Percentiles rank a stretch among this genome's conserved stretches.
Conservation (phyloP, 1,284 basidiomycete species). For the Laetiporus sulphureus region DNA sequence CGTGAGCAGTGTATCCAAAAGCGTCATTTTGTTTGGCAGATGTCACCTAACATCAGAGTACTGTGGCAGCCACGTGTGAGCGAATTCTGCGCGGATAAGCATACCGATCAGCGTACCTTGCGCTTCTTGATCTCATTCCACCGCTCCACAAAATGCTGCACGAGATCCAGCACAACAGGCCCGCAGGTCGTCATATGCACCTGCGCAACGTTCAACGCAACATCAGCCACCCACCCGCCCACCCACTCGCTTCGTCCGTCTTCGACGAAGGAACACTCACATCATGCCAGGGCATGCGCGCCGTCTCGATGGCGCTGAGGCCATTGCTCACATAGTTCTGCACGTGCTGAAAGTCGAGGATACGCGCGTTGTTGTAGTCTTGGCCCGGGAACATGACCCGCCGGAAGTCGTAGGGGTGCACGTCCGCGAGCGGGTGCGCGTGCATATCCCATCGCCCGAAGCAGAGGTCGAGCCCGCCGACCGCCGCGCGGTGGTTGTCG, state of each 20-base stretch:
- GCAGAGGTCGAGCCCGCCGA: slow-evolving; percentile 88
- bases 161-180: slow-evolving; percentile 79
- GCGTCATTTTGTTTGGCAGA: no score
- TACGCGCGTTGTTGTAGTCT: slow-evolving; percentile 86
- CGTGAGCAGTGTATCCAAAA: no score
- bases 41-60: no score
- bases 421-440: slow-evolving; percentile 82
- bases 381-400: slow-evolving; percentile 88
- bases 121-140: slow-evolving; percentile 84
- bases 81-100: no score
- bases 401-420: slow-evolving; percentile 79
- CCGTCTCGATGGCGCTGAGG: slow-evolving; percentile 63
- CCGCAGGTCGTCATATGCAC: slow-evolving; percentile 85
- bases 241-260: no score
- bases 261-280: no score
- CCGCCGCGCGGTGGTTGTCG: slow-evolving; percentile 77
- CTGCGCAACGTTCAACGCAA: no score
- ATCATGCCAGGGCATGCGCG: slow-evolving; percentile 89
- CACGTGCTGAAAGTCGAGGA: slow-evolving; percentile 80
- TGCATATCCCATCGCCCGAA: slow-evolving; percentile 95
- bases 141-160: slow-evolving; percentile 86
- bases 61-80: no score
- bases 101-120: slow-evolving; percentile 38
- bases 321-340: slow-evolving; percentile 73
- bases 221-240: no score